These are phyloP conservation scores for Pistacia atlantica DNA, from an alignment of 345 rosid species.

Conservation along the genomic window DNA sequence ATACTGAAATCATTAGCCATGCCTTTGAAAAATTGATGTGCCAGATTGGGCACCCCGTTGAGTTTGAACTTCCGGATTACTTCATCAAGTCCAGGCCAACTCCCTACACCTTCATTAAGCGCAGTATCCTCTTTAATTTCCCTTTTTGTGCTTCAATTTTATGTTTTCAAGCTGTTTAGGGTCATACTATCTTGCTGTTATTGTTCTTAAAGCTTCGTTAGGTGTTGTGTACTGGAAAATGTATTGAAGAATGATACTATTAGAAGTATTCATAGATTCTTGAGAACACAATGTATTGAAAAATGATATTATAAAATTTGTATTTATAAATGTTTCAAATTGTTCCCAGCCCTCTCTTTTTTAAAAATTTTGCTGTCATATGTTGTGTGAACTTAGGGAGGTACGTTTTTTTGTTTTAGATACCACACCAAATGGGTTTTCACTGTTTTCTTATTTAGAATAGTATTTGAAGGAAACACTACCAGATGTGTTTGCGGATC, in stretches of 20 bases:
- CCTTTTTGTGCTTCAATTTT: conserved; percentile 5
- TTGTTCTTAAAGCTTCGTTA: background rate
- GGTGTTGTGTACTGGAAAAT: background rate
- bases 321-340: background rate
- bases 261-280: background rate
- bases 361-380: conserved; percentile 5
- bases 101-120: conserved; percentile 70
- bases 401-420: no score
- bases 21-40: conserved; percentile 65
- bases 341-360: background rate
- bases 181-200: background rate
- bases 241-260: no score
- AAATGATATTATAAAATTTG: background rate
- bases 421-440: no score
- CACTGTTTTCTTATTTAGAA: no score
- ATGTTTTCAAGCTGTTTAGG: background rate
- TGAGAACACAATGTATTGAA: background rate
- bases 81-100: conserved; percentile 65
- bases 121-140: conserved; percentile 69
- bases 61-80: conserved; percentile 87
- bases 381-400: no score
- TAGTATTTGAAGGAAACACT: background rate
- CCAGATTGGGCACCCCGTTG: conserved; percentile 63
- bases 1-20: conserved; percentile 39
- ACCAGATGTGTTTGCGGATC: background rate